These are phyloP conservation scores for Cryptosporidium parvum DNA, from an alignment of 169 alveolate species.

Conservation along the genomic window DNA sequence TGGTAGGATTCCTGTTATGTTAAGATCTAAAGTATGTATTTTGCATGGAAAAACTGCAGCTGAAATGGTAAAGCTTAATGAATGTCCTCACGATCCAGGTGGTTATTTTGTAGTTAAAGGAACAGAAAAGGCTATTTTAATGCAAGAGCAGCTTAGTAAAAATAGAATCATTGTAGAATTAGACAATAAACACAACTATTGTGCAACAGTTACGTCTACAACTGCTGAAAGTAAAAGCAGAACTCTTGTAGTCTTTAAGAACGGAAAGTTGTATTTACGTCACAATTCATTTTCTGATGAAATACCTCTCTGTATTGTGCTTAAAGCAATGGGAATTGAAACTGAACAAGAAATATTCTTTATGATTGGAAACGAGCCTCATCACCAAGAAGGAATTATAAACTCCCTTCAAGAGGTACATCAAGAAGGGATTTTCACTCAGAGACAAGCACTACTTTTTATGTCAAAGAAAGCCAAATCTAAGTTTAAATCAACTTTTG, in stretches of 20 bases:
- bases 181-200: conserved; percentile 92
- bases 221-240: conserved; percentile 98
- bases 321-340: conserved; percentile 98
- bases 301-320: conserved; percentile 95
- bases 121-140: conserved; percentile 96
- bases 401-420: conserved; percentile 88
- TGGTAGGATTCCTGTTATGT: conserved; percentile 98
- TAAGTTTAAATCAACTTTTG: conserved; percentile 81
- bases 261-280: conserved; percentile 92
- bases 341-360: conserved; percentile 98
- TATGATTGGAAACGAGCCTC: conserved; percentile 89
- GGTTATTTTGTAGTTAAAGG: conserved; percentile 99
- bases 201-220: conserved; percentile 97
- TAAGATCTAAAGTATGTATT: conserved; percentile 92
- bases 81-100: conserved; percentile 96
- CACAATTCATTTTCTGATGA: conserved; percentile 96
- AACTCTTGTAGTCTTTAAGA: conserved; percentile 94
- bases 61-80: conserved; percentile 85
- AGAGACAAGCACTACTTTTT: conserved; percentile 90
- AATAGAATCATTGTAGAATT: conserved; percentile 98
- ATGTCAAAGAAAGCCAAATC: conserved; percentile 90
- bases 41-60: conserved; percentile 82
- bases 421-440: conserved; percentile 84
- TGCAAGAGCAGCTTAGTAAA: conserved; percentile 98
- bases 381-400: conserved; percentile 82